A percentile compares a stretch with the other conserved stretches of the same genome.
Conservation (phyloP, 345 rosid species). For the Euclidium syriacum region DNA sequence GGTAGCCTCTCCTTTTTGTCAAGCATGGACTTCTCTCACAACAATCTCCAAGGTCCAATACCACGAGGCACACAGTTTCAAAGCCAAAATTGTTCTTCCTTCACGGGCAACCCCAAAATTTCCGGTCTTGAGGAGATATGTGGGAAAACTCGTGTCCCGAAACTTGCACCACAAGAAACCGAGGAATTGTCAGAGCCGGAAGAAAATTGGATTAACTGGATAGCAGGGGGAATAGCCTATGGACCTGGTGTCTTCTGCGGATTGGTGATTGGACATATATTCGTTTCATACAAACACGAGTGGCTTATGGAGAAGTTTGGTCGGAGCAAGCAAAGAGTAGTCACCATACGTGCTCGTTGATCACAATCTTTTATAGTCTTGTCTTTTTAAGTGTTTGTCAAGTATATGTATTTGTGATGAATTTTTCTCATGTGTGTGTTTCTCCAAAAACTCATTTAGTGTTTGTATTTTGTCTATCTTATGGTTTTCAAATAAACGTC, state of each 20-base stretch:
- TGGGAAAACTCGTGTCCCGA: neutral
- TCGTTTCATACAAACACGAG: neutral
- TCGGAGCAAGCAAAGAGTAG: neutral
- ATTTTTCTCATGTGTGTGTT: too few species aligned
- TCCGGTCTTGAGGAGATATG: neutral
- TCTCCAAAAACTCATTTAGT: too few species aligned
- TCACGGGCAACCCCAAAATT: neutral
- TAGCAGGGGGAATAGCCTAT: neutral
- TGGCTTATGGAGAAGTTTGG: neutral
- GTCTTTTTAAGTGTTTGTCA: neutral
- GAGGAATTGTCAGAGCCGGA: neutral
- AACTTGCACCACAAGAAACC: neutral
- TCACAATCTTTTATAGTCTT: too few species aligned
- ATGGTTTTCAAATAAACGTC: neutral
- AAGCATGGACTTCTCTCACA: neutral
- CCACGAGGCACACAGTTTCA: neutral
- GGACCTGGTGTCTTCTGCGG: neutral
- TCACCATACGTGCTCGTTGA: neutral
- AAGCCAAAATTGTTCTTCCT: neutral
- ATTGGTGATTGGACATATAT: neutral
- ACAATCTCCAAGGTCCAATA: neutral
- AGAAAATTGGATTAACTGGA: neutral
- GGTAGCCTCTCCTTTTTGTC: neutral
- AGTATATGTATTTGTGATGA: too few species aligned
- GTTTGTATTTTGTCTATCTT: neutral